Evolutionary conservation across 2,329 filamentous ascomycete species (phyloP).

Genomic region (Didymella glomerata): DNA sequence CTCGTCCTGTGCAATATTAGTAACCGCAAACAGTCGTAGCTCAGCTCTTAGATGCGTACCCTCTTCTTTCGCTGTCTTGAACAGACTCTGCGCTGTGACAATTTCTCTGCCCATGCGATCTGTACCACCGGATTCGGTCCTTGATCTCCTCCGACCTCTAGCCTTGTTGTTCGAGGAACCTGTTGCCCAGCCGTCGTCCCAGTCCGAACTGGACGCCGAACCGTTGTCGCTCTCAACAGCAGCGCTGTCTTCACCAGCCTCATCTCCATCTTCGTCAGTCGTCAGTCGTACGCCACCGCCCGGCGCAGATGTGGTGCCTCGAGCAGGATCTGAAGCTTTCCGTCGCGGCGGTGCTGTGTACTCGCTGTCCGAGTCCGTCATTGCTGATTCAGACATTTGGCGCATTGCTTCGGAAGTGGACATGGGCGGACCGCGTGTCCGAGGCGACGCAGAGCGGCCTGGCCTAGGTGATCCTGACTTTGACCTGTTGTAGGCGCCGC

Average conservation of each 20-base stretch:
- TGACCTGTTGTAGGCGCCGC: slow-evolving; percentile 47
- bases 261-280: slow-evolving; percentile 60
- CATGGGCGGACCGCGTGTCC: slow-evolving; percentile 19
- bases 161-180: slow-evolving; percentile 42
- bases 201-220: slow-evolving; percentile 64
- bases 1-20: slow-evolving; percentile 56
- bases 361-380: slow-evolving; percentile 21
- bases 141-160: slow-evolving; percentile 52
- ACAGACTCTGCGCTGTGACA: slow-evolving; percentile 65
- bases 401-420: slow-evolving; percentile 22
- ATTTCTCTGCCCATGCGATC: slow-evolving; percentile 47
- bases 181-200: slow-evolving; percentile 65
- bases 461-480: slow-evolving; percentile 53
- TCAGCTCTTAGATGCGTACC: slow-evolving; percentile 61
- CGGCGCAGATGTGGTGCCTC: slow-evolving; percentile 55
- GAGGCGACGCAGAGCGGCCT: slow-evolving; percentile 49
- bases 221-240: slow-evolving; percentile 72
- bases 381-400: slow-evolving; percentile 23
- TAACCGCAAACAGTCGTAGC: background rate
- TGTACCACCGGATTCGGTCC: slow-evolving; percentile 46
- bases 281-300: slow-evolving; percentile 64
- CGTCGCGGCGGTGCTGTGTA: slow-evolving; percentile 45
- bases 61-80: slow-evolving; percentile 81
- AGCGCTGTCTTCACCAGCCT: slow-evolving; percentile 64
- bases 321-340: slow-evolving; percentile 56